These are phyloP conservation scores for Aegilops bicornis DNA, from an alignment of 176 grass and related monocot species.

Conservation along the genomic window DNA sequence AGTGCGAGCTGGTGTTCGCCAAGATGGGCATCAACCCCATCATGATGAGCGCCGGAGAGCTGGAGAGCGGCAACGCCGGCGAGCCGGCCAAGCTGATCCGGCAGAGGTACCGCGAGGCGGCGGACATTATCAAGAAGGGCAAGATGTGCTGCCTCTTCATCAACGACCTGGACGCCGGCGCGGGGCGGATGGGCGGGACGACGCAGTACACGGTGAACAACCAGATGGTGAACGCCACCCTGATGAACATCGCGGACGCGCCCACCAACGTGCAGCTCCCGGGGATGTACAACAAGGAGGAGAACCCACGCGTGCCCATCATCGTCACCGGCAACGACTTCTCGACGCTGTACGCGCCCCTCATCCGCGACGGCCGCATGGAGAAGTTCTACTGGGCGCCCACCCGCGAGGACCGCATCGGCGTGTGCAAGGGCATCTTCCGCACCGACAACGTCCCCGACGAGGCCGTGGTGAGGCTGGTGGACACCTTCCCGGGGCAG, in stretches of 20 bases:
- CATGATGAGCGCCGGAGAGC: conserved; percentile 79
- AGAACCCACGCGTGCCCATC: conserved; percentile 63
- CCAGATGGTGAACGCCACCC: conserved; percentile 82
- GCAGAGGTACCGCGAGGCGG: conserved; percentile 69
- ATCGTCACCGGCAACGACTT: conserved; percentile 77
- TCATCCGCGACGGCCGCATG: conserved; percentile 77
- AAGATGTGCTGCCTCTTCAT: conserved; percentile 84
- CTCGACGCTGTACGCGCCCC: conserved; percentile 70
- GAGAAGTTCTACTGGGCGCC: conserved; percentile 91
- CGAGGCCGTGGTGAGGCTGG: conserved; percentile 47
- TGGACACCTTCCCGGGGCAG: conserved; percentile 83
- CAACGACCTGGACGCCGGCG: conserved; percentile 78
- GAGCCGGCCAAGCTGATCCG: conserved; percentile 73
- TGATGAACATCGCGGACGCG: conserved; percentile 79
- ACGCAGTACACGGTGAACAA: conserved; percentile 87
- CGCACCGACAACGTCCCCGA: conserved; percentile 49
- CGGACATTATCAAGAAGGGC: conserved; percentile 63
- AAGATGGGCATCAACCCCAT: conserved; percentile 81
- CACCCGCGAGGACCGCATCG: conserved; percentile 63
- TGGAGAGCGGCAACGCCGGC: conserved; percentile 72
- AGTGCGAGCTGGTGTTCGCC: conserved; percentile 68
- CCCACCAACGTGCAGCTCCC: conserved; percentile 82
- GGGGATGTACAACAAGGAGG: conserved; percentile 78
- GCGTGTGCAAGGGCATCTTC: conserved; percentile 78
- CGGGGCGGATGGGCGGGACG: conserved; percentile 63